phyloP scores from a whole-genome alignment of 352 stramenopile species.

The Phytophthora quininea region DNA sequence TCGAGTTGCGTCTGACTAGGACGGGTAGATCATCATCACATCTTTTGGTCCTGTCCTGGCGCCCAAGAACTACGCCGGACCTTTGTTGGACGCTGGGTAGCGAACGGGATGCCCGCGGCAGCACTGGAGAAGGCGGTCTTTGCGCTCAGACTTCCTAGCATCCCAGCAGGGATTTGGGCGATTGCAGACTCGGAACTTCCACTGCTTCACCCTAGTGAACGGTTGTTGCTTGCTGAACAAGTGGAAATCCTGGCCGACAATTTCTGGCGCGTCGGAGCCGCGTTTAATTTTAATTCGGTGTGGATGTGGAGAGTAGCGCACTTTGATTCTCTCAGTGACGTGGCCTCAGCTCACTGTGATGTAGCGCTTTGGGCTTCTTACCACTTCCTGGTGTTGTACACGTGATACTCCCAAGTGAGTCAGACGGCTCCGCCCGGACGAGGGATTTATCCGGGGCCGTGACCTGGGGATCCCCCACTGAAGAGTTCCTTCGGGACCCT shows the following conservation, averaged over 20 bases:
- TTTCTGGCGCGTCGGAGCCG: constrained; percentile 1
- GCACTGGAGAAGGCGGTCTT: not conserved
- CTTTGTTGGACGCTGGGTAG: not conserved
- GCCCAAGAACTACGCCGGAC: not conserved
- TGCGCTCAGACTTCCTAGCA: not conserved
- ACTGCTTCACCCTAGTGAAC: not conserved
- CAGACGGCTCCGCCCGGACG: too few species aligned
- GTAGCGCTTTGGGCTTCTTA: too few species aligned
- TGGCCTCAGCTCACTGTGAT: not conserved
- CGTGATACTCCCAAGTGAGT: too few species aligned
- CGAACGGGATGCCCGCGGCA: not conserved
- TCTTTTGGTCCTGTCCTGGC: not conserved
- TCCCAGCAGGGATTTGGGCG: not conserved
- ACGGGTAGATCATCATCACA: not conserved
- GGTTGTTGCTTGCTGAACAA: not conserved
- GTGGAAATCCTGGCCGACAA: too few species aligned
- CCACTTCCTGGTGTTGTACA: too few species aligned
- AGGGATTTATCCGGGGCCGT: too few species aligned
- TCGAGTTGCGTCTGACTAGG: not conserved
- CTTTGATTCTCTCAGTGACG: not conserved
- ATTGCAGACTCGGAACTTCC: not conserved
- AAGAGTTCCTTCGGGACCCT: too few species aligned
- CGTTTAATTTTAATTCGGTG: constrained; percentile 1
- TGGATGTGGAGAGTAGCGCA: not conserved
- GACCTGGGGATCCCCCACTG: too few species aligned